phyloP scores from a whole-genome alignment of 176 grass and related monocot genomes.

The Ensete glaucum region DNA sequence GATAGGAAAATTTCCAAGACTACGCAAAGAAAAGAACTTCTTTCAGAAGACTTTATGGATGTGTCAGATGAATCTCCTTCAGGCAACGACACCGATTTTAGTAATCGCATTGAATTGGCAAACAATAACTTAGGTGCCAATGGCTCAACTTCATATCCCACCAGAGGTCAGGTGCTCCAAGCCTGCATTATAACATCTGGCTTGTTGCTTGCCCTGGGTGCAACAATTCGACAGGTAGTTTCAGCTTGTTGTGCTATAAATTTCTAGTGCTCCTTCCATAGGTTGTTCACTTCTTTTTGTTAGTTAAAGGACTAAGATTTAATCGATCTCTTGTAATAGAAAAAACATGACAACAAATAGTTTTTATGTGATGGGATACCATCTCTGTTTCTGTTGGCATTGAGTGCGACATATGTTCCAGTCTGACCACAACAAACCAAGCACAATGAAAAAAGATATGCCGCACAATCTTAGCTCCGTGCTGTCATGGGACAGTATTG shows the following conservation, averaged over 20 bases:
- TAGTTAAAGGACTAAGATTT: background rate
- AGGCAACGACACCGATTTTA: constrained; percentile 6
- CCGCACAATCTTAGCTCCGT: too few relatives aligned
- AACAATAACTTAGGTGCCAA: constrained; percentile 16
- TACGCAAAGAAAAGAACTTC: constrained; percentile 22
- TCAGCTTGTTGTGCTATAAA: background rate
- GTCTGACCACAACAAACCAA: too few relatives aligned
- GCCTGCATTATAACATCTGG: constrained; percentile 55
- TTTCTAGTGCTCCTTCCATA: background rate
- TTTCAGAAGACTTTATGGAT: background rate
- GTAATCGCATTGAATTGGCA: constrained; percentile 12
- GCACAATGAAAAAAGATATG: too few relatives aligned
- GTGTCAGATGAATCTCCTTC: constrained; percentile 7
- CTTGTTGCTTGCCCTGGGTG: constrained; percentile 37
- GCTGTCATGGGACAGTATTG: too few relatives aligned
- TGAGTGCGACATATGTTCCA: background rate
- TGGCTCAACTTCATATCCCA: constrained; percentile 20
- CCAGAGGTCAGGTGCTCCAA: constrained; percentile 58
- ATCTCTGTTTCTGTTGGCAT: background rate
- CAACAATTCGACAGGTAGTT: constrained; percentile 56
- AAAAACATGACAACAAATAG: background rate
- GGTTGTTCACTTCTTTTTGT: background rate
- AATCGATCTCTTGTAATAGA: background rate
- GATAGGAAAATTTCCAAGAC: constrained; percentile 18
- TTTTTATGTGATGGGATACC: constrained; percentile 14